Percentiles rank a stretch among this genome's conserved stretches.
Conservation (phyloP, 306 rosid genomes). For the Crotalaria pallida region DNA sequence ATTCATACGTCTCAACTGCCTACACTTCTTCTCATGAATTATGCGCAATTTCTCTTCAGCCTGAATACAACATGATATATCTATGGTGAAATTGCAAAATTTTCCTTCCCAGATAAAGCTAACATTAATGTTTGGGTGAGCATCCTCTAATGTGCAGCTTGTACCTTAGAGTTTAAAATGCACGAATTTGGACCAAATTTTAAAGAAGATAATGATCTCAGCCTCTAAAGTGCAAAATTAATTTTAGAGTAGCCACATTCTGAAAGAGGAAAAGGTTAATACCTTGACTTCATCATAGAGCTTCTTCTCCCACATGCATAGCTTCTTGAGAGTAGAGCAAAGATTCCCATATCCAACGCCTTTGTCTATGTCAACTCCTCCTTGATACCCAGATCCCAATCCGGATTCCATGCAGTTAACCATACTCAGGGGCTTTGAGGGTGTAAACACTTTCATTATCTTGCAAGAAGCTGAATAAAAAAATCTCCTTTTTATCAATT, state of each 20-base stretch:
- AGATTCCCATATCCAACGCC: slow-evolving; percentile 31
- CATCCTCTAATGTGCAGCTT: no score
- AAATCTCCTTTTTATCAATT: neutral
- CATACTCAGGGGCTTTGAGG: neutral
- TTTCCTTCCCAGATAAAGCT: neutral
- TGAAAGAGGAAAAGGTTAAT: neutral
- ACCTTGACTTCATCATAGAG: slow-evolving; percentile 74
- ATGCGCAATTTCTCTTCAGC: slow-evolving; percentile 55
- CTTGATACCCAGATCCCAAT: slow-evolving; percentile 2
- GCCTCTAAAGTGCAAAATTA: no score
- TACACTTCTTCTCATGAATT: slow-evolving; percentile 47
- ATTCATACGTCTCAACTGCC: slow-evolving; percentile 42
- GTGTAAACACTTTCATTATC: slow-evolving; percentile 23
- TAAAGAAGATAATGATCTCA: no score
- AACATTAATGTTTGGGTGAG: no score
- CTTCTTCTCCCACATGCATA: slow-evolving; percentile 69
- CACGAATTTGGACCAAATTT: no score
- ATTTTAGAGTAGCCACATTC: no score
- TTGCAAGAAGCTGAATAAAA: slow-evolving; percentile 34
- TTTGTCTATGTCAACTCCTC: slow-evolving; percentile 24
- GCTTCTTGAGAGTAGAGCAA: slow-evolving; percentile 44
- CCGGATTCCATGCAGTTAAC: slow-evolving; percentile 16
- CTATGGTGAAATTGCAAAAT: neutral
- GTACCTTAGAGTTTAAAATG: no score
- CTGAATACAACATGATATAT: slow-evolving; percentile 22